Percentiles rank a stretch among this genome's conserved stretches.
Conservation (phyloP, 1,284 basidiomycete species). For the Erythrobasidium hasegawianum region DNA sequence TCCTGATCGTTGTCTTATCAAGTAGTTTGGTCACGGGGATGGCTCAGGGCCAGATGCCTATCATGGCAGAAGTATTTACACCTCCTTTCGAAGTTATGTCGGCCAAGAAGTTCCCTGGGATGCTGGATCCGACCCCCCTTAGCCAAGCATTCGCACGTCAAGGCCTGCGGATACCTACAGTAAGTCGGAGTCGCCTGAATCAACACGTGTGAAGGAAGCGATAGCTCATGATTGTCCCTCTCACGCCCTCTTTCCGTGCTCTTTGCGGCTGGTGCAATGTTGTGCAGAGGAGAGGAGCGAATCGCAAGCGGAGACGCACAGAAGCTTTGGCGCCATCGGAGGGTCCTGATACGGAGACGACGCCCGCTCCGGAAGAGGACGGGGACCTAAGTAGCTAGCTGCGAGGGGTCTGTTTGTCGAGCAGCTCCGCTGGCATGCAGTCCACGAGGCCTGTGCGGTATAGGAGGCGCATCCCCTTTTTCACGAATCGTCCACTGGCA, state of each 20-base stretch:
- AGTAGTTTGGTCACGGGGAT: conserved; percentile 8
- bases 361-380: conserved; percentile 6
- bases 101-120: conserved; percentile 87
- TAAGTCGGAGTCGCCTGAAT: no score
- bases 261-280: neutral
- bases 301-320: conserved; percentile 22
- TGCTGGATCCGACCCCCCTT: conserved; percentile 81
- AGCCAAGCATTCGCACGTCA: conserved; percentile 85
- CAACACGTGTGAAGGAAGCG: no score
- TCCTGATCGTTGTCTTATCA: neutral
- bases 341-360: neutral
- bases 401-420: no score
- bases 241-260: no score
- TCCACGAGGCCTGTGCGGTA: no score
- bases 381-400: neutral
- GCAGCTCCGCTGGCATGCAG: no score
- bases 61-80: conserved; percentile 57
- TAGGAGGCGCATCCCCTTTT: no score
- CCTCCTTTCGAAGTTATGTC: conserved; percentile 84
- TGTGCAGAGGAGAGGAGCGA: conserved; percentile 29
- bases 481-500: no score
- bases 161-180: conserved; percentile 78
- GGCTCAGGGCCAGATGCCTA: conserved; percentile 5
- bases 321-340: neutral
- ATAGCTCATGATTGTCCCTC: no score